Evolutionary conservation across 352 stramenopile genomes (phyloP), one percentile per base, ranked within the genome.

Genomic region (Phytophthora sp.): DNA sequence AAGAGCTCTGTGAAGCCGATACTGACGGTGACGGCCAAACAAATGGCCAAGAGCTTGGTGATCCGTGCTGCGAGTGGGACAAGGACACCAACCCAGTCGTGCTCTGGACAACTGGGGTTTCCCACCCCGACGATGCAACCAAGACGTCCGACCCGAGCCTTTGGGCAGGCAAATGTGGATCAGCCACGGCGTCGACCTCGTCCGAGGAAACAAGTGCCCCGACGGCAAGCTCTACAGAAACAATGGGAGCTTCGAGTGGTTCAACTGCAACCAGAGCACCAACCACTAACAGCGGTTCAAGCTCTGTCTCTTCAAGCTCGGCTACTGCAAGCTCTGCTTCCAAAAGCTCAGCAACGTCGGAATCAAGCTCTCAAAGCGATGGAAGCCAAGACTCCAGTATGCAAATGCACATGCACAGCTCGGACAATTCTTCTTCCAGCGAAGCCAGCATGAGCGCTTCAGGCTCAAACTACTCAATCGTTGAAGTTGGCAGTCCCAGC

Each of bases 41-140:
- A 11, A 95, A 95, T 65, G 86, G 86, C 42, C 58, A 91, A 54
- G 85, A 94, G 57, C 76, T 93, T 11, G 85, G 85, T 9, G 85
- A 94, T 50, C 84, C 83, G 48, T 82, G 79, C 68, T 95, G 87
- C 63, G 55, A 68, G 34, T 63, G 54, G 54, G 50, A 68, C 21
- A 42, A 42, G 50, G 32, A 50, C 39, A 46, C 44, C 12, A 53
- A 67, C 46, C 20, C 45, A 18, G 56, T 61, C 17, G 43, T 63
- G 45, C 60, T 41, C 10, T 63, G 56, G 55, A 62, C 62, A 17
- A 43, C 43, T 11, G 65, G 65, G 9, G 35, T 74, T 27, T 74
- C 63, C 15, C 50, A 72, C 41, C 63, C 63, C 17, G 51, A 51
- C 43, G 57, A 72, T 31, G 38, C 56, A 26, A 42, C 42, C 30